A percentile compares a stretch with the other conserved stretches of the same genome.
phyloP scores from a whole-genome alignment of 148 eudicot genomes.

The Rhododendron ovatum region DNA sequence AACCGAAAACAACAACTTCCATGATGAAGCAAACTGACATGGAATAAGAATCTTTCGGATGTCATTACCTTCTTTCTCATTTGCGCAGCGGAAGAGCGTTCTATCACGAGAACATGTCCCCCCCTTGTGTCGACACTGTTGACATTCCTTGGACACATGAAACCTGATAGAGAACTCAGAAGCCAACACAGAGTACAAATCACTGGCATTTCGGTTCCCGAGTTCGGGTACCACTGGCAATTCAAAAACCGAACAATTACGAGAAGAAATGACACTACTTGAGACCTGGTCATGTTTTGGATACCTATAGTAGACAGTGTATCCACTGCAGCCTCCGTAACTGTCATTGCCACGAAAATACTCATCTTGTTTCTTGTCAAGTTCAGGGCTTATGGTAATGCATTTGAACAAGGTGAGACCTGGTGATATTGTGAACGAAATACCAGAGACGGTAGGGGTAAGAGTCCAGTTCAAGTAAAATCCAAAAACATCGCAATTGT shows the following conservation, averaged over 20 bases:
- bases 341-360: not conserved
- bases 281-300: not conserved
- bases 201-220: not conserved
- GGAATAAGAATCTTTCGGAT: not conserved
- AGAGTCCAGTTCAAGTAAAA: not conserved
- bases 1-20: too few species aligned
- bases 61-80: not conserved
- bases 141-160: not conserved
- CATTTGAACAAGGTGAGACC: constrained; percentile 30
- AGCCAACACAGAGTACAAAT: constrained; percentile 6
- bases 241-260: constrained; percentile 3
- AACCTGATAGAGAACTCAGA: not conserved
- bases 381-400: not conserved
- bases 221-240: not conserved
- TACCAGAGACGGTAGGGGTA: not conserved
- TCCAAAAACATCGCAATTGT: not conserved
- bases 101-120: not conserved
- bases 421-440: not conserved
- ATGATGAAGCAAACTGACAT: not conserved
- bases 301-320: constrained; percentile 5
- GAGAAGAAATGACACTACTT: not conserved
- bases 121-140: not conserved
- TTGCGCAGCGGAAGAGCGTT: not conserved
- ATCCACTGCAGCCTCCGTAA: not conserved
- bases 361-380: not conserved